Conservation (phyloP, 495 filamentous ascomycete genomes). For the Mycothermus thermophilus region DNA sequence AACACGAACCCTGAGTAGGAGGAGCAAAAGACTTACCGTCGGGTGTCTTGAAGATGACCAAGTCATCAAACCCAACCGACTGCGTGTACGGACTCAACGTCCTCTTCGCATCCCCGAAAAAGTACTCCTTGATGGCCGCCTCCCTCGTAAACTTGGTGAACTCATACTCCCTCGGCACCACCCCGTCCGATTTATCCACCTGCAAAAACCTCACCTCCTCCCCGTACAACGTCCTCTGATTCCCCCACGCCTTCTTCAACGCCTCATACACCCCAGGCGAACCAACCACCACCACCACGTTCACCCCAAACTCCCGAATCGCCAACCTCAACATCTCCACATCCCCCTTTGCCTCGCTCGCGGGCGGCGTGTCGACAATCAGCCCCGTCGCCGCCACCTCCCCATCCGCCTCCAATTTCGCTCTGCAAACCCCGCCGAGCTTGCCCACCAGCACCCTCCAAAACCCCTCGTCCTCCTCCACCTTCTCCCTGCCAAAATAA, state of each 20-base stretch:
- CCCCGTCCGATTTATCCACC: slow-evolving; percentile 77
- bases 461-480: slow-evolving; percentile 57
- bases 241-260: slow-evolving; percentile 57
- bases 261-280: slow-evolving; percentile 70
- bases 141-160: slow-evolving; percentile 61
- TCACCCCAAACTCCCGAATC: slow-evolving; percentile 79
- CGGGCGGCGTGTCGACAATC: slow-evolving; percentile 74
- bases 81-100: slow-evolving; percentile 78
- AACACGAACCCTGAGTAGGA: no score
- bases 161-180: slow-evolving; percentile 60
- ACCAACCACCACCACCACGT: slow-evolving; percentile 68
- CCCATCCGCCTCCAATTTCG: slow-evolving; percentile 65
- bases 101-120: slow-evolving; percentile 68
- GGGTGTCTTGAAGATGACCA: slow-evolving; percentile 44
- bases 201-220: slow-evolving; percentile 61
- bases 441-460: slow-evolving; percentile 63
- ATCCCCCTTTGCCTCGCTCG: slow-evolving; percentile 43
- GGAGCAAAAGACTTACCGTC: slow-evolving; percentile 13
- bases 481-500: slow-evolving; percentile 61
- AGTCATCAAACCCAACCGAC: slow-evolving; percentile 55
- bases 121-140: slow-evolving; percentile 74
- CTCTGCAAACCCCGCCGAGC: slow-evolving; percentile 65
- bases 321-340: slow-evolving; percentile 65
- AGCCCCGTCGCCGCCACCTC: slow-evolving; percentile 57
- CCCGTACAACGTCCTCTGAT: slow-evolving; percentile 42